Percentiles rank a stretch among this genome's conserved stretches.
phyloP scores from a whole-genome alignment of 1,139 yeast genomes.

The Pichia sp. region DNA sequence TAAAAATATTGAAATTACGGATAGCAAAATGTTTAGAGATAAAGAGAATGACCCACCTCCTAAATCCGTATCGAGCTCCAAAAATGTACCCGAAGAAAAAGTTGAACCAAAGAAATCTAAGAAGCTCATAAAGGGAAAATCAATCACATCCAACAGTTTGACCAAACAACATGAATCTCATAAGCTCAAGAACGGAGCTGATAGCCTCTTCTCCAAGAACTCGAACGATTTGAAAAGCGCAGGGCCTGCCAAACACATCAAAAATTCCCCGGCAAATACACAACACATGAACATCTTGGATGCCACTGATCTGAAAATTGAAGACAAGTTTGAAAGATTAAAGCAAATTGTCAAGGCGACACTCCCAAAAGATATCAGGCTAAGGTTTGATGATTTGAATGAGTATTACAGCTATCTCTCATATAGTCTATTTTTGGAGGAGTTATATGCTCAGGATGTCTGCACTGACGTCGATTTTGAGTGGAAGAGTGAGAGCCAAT shows the following conservation, averaged over 20 bases:
- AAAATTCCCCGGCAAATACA: too few species aligned
- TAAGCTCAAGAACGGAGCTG: too few species aligned
- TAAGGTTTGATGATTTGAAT: conserved; percentile 45
- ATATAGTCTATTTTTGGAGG: conserved; percentile 59
- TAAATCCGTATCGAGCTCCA: neutral
- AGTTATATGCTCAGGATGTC: conserved; percentile 42
- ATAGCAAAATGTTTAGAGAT: neutral
- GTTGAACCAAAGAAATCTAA: neutral
- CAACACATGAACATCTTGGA: too few species aligned
- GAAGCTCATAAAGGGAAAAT: neutral
- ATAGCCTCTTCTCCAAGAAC: neutral
- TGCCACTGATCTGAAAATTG: conserved; percentile 1
- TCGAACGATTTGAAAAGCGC: conserved; percentile 14
- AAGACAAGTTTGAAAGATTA: conserved; percentile 17
- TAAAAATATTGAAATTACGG: neutral
- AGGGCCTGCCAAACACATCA: too few species aligned
- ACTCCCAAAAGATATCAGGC: conserved; percentile 35
- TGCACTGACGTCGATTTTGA: conserved; percentile 47
- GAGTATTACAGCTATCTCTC: conserved; percentile 59
- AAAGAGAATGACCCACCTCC: neutral
- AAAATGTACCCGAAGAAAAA: neutral
- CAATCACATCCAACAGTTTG: too few species aligned
- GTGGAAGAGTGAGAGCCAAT: conserved; percentile 36
- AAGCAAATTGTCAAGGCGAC: conserved; percentile 21
- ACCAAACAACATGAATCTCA: too few species aligned